Base-by-base conservation (phyloP, 257 asterid species). In the Eustoma russellianum region DNA sequence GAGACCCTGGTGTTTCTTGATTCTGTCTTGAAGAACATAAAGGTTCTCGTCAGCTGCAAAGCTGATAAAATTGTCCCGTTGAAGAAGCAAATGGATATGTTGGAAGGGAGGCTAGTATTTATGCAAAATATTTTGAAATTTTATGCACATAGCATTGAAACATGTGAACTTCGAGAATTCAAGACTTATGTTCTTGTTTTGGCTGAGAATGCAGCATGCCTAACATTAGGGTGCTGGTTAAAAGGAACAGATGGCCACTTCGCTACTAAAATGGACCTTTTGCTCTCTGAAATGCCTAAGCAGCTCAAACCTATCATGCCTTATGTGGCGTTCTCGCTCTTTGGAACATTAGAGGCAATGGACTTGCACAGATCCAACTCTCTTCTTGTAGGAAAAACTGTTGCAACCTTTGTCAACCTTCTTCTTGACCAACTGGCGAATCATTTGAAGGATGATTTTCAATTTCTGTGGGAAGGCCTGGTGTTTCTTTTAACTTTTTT, bases 401-500 rank as follows among this genome's bases (percentile, higher is more conserved):
- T 51, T 30, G 57, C 15, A 38, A 53, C 48, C 53, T 47, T 6
- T 3, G 24, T 12, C 50, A 64, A 13, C 45, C 51, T 50, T 38
- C 5, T 12, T 1, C 3, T 33, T 0, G 9, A 16, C 10, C 17
- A 13, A 33, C 46, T 38, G 13, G 1, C 8, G 46, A 12, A 15
- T 5, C 6, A 7, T 34, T 6, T 34, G 45, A 16, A 33, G 43
- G 57, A 33, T 8, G 41, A 5, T 17, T 3, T 52, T 16, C 1
- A 5, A 3, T 5, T 1, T 7, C 57, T 52, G 16, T 1, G 28
- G 2, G 57, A 52, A 11, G 43, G 46, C 8, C 24, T 52, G 28
- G 13, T 52, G 24, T n/a, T 33, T 11, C 13, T 52, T 6, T 2
- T 34, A 15, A 9, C 30, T 1, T 52, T 52, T 52, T 24, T 34